These are phyloP conservation scores for Oxytropis ochrocephala DNA, from an alignment of 306 rosid species.

Conservation along the genomic window DNA sequence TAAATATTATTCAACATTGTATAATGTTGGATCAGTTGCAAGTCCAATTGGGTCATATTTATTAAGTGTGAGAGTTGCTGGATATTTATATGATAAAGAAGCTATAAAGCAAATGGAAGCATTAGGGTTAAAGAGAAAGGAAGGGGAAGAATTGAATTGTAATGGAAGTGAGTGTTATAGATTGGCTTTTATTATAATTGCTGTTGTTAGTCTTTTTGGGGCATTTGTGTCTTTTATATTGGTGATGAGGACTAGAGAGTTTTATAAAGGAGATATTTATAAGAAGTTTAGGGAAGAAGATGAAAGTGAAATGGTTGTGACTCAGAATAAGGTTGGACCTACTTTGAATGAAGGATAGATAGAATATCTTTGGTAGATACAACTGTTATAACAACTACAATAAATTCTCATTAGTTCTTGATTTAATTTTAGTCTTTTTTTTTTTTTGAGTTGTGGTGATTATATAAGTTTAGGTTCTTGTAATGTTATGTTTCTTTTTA, in stretches of 20 bases:
- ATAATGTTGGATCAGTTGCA: slow-evolving; percentile 68
- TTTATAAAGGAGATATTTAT: slow-evolving; percentile 42
- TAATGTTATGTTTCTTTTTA: background rate
- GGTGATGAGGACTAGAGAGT: slow-evolving; percentile 40
- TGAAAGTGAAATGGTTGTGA: slow-evolving; percentile 18
- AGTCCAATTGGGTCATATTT: slow-evolving; percentile 54
- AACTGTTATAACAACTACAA: background rate
- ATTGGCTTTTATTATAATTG: slow-evolving; percentile 39
- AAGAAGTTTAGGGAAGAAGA: slow-evolving; percentile 38
- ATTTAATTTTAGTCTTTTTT: no score
- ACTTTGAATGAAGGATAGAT: background rate
- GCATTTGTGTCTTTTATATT: slow-evolving; percentile 37
- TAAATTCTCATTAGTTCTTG: background rate
- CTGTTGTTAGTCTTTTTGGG: slow-evolving; percentile 35
- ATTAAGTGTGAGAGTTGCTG: slow-evolving; percentile 36
- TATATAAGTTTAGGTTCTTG: background rate
- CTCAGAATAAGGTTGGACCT: background rate
- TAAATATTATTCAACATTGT: slow-evolving; percentile 62
- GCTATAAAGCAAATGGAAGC: slow-evolving; percentile 28
- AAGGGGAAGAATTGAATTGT: slow-evolving; percentile 41
- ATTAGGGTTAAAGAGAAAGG: slow-evolving; percentile 21
- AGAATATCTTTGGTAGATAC: background rate
- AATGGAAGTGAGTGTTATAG: slow-evolving; percentile 33
- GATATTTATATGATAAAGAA: slow-evolving; percentile 39
- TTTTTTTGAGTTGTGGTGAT: no score